Conservation (phyloP, 352 stramenopile genomes). For the Phytophthora tentaculata region DNA sequence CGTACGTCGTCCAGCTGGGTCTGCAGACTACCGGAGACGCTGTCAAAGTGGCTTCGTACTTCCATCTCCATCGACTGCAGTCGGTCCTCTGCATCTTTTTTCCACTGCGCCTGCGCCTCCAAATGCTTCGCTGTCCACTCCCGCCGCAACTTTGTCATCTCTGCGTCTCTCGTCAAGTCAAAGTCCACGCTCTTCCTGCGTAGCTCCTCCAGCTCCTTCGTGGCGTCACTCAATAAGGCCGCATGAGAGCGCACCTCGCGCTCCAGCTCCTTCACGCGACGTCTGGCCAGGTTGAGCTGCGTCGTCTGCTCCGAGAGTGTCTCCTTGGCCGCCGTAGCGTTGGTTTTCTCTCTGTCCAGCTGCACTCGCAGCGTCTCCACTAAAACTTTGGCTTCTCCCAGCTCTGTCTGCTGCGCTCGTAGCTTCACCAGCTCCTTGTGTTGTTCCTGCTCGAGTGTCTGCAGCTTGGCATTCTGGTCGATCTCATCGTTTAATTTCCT, state of each 20-base stretch:
- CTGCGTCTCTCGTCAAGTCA: conserved; percentile 68
- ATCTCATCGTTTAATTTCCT: conserved; percentile 80
- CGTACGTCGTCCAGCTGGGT: conserved; percentile 70
- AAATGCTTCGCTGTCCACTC: conserved; percentile 83
- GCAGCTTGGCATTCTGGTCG: conserved; percentile 73
- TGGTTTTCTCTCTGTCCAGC: conserved; percentile 63
- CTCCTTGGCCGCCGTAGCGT: conserved; percentile 78
- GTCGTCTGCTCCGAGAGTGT: conserved; percentile 73
- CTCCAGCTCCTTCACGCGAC: conserved; percentile 77
- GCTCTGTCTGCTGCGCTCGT: conserved; percentile 71
- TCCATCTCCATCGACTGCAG: conserved; percentile 75
- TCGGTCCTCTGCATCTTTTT: conserved; percentile 81
- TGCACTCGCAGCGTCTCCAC: conserved; percentile 59
- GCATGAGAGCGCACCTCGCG: conserved; percentile 61
- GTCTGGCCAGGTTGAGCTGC: conserved; percentile 65
- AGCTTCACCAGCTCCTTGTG: conserved; percentile 80
- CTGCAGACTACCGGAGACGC: conserved; percentile 54
- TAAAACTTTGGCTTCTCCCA: conserved; percentile 63
- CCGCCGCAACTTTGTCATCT: conserved; percentile 74
- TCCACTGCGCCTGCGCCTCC: conserved; percentile 75
- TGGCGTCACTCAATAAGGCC: conserved; percentile 59
- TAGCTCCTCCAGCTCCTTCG: conserved; percentile 72
- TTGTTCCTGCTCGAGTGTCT: conserved; percentile 84
- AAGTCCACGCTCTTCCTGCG: conserved; percentile 79
- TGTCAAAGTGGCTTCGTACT: conserved; percentile 77